Conservation (phyloP, 805 yeast species). For the Metschnikowia matae region DNA sequence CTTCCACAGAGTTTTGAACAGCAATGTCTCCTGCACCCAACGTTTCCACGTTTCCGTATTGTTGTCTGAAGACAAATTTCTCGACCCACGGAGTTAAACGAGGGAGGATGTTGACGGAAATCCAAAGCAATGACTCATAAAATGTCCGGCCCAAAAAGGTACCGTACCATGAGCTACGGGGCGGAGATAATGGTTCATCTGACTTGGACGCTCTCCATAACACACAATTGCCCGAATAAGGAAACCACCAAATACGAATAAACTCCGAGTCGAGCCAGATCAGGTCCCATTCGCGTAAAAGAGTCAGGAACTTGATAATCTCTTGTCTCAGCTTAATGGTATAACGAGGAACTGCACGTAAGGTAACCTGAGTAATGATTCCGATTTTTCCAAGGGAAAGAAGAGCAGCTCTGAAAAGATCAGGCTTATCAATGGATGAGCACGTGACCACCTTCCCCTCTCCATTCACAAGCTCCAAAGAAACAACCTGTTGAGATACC, state of each 20-base stretch:
- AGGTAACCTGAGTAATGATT: conserved; percentile 76
- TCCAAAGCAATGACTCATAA: conserved; percentile 75
- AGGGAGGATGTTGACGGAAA: conserved; percentile 70
- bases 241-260: conserved; percentile 97
- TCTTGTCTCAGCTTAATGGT: conserved; percentile 79
- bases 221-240: conserved; percentile 80
- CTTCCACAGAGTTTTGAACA: conserved; percentile 78
- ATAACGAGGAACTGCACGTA: conserved; percentile 80
- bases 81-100: conserved; percentile 81
- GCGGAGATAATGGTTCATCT: conserved; percentile 54
- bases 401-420: conserved; percentile 75
- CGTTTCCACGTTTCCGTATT: conserved; percentile 74
- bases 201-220: conserved; percentile 89
- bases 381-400: conserved; percentile 91
- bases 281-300: conserved; percentile 68
- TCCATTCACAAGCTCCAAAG: conserved; percentile 69
- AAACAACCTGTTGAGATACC: conserved; percentile 82
- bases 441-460: conserved; percentile 68
- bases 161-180: conserved; percentile 82
- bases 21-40: conserved; percentile 58
- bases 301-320: conserved; percentile 70
- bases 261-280: conserved; percentile 90
- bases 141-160: conserved; percentile 71
- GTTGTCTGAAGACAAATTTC: conserved; percentile 77
- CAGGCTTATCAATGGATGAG: conserved; percentile 58